Evolutionary conservation across 2,329 filamentous ascomycete species (phyloP), one percentile per base, ranked within the genome.

Genomic region (Alternaria consortialis): DNA sequence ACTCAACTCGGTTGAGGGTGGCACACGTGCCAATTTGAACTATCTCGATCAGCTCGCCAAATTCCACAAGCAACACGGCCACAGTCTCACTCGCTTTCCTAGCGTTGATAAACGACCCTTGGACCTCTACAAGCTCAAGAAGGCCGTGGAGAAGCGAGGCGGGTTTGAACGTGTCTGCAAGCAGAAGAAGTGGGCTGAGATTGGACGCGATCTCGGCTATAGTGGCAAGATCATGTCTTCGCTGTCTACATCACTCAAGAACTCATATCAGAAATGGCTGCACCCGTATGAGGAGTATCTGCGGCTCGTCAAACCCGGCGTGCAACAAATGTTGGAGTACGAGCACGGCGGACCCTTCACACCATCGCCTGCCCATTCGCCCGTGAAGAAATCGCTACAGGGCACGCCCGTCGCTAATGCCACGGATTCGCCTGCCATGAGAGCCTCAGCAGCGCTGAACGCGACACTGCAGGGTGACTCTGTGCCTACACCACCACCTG

Each of bases 201-300:
- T 99, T 70, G 95, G 95, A 34, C 89, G 95, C 73, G 95, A 98
- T 77, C 83, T 99, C 48, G 95, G 95, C 56, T 99, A 99, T 80
- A 98, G 94, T 75, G 95, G 95, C 76, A 99, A 99, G 83, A 99
- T 99, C 65, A 99, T 99, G 95, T 98, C 94, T 2, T 98, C 95
- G 8, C 83, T 99, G 47, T 99, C 95, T 6, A 99, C 95, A 0
- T 98, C 95, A 5, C 86, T 99, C 42, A 99, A 98, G 79, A 99
- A 99, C 79, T 98, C 95, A 0, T 99, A 96, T 72, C 93, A 97
- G 77, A 90, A 94, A 80, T 99, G 95, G 92, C 88, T 99, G 4
- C 92, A 93, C 74, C 95, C 95, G 0, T 99, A 98, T 72, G 95
- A 99, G 79, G 93, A 98, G 65, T 99, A 97, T 76, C 83, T 99